Evolutionary conservation across 257 asterid genomes (phyloP), one percentile per base, ranked within the genome.

Genomic region (Paulownia fortunei): DNA sequence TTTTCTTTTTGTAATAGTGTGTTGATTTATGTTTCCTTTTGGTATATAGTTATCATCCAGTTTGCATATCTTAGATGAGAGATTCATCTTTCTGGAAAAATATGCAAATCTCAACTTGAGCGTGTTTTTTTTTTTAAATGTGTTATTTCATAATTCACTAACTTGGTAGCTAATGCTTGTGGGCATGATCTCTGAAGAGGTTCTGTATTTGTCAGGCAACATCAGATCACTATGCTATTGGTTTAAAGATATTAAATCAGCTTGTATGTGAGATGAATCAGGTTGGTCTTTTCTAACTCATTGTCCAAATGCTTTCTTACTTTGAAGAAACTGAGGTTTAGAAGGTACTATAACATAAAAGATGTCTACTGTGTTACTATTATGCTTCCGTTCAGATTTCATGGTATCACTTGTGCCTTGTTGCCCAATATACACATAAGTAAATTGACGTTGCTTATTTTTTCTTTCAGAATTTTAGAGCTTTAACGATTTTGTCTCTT

Each of bases 241-340:
- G 99, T 72, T 87, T 95, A 78, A 93, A 88, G 97, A 88, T 95
- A 86, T 87, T 95, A 85, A 95, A 93, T 85, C 98, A 93, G 86
- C 98, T 95, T 78, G 97, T 95, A 66, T 82, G 88, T 71, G 99
- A 95, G 89, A 95, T 95, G 97, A 95, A 88, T 82, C 99, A 95
- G 99, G 99, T 95, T 81, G 34, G 79, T 51, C 72, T 74, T 71
- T 23, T 65, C 63, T 52, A 54, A 60, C 78, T 19, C 30, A 58
- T 61, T 56, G 26, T 64, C 52, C 39, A 37, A 52, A 67, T 70
- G 73, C 58, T 68, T 73, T 65, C 74, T 76, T 64, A 55, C 62
- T 19, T 66, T 59, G 69, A 61, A 68, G 63, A 27, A 81, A 42
- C 46, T 46, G 73, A 69, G 62, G 51, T 51, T 54, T 67, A 62